Conservation (phyloP, 441 rosid genomes). For the Capsella rubella region DNA sequence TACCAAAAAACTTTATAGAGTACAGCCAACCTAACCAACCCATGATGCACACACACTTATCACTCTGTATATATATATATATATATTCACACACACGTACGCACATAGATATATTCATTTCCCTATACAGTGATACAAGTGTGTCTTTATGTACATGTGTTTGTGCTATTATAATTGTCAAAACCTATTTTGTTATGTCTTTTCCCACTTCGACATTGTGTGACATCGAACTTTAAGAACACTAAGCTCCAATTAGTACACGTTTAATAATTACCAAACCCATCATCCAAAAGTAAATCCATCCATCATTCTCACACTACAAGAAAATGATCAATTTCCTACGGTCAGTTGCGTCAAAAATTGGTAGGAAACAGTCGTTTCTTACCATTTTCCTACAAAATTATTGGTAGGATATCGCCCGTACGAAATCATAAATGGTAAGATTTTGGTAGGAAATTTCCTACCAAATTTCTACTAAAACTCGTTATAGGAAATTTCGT, state of each 20-base stretch:
- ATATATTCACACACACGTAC: not conserved
- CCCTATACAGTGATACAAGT: not conserved
- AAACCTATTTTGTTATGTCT: constrained; percentile 34
- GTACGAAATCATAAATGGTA: no score
- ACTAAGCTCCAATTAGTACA: constrained; percentile 31
- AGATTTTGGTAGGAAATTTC: no score
- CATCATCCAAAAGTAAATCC: constrained; percentile 26
- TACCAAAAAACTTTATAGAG: constrained; percentile 45
- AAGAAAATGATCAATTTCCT: no score
- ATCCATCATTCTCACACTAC: constrained; percentile 6
- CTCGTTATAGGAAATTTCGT: no score
- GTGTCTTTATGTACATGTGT: not conserved
- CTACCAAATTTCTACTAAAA: no score
- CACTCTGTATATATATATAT: constrained; percentile 4
- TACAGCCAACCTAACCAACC: constrained; percentile 53
- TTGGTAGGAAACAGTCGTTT: no score
- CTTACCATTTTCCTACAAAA: no score
- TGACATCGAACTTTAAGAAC: constrained; percentile 37
- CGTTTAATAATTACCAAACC: constrained; percentile 24
- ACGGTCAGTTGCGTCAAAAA: no score
- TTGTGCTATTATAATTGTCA: constrained; percentile 32
- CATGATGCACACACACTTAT: constrained; percentile 33
- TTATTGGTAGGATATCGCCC: no score
- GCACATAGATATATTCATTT: not conserved
- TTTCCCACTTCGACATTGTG: constrained; percentile 38